These are phyloP conservation scores for Umbelopsis isabellina DNA, from an alignment of 192 early-diverging fungal genomes.

Conservation along the genomic window DNA sequence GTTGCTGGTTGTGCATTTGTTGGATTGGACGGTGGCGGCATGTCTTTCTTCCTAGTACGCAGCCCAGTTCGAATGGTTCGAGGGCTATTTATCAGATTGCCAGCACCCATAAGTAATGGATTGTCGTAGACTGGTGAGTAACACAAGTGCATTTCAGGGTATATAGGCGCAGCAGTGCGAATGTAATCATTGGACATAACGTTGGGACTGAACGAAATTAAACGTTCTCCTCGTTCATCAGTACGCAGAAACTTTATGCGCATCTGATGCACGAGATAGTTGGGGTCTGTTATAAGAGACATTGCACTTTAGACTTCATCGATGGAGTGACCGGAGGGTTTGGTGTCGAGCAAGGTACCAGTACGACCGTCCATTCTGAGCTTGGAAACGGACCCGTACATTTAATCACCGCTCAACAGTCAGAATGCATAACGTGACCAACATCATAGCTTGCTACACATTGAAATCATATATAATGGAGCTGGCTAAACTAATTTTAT, in stretches of 20 bases:
- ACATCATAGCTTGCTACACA: too few relatives aligned
- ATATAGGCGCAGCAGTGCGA: slow-evolving; percentile 56
- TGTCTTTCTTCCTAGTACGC: slow-evolving; percentile 19
- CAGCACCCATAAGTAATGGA: slow-evolving; percentile 34
- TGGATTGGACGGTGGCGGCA: slow-evolving; percentile 16
- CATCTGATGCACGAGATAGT: slow-evolving; percentile 75
- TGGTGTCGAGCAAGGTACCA: background rate
- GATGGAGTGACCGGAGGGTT: background rate
- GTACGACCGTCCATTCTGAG: too few relatives aligned
- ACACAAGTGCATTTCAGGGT: slow-evolving; percentile 62
- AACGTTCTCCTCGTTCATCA: slow-evolving; percentile 75
- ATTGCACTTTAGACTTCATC: slow-evolving; percentile 42
- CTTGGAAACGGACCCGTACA: background rate
- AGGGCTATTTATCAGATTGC: slow-evolving; percentile 29
- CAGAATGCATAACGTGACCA: too few relatives aligned
- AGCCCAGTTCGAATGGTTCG: slow-evolving; percentile 33
- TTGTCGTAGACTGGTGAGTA: slow-evolving; percentile 57
- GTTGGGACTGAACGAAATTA: slow-evolving; percentile 66
- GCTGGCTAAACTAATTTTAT: too few relatives aligned
- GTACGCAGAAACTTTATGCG: slow-evolving; percentile 75
- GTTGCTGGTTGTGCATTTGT: slow-evolving; percentile 35
- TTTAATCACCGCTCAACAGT: too few relatives aligned
- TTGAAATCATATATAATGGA: too few relatives aligned
- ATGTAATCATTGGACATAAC: slow-evolving; percentile 65
- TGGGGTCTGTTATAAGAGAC: slow-evolving; percentile 72